phyloP scores from a whole-genome alignment of 169 alveolate genomes.

The Plasmodium gaboni region DNA sequence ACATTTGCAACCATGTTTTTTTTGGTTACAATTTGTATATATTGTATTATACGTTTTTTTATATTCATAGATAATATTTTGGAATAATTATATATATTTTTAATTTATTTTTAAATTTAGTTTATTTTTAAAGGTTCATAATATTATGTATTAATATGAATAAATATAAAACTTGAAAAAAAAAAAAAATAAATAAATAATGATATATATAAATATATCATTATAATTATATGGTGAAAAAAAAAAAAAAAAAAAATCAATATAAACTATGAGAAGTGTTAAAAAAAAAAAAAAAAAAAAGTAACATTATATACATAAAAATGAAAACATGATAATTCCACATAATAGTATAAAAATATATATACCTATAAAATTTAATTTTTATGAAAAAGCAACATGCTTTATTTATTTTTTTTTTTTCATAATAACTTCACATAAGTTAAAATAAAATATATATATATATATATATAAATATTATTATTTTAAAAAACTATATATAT shows the following conservation, averaged over 20 bases:
- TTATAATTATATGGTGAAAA: not conserved
- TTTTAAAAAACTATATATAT: not conserved
- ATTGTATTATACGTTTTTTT: no score
- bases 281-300: no score
- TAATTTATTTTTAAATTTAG: no score
- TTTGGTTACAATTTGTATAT: no score
- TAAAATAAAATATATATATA: not conserved
- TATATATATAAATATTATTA: not conserved
- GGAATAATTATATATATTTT: no score
- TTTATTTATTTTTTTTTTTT: not conserved
- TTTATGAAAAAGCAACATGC: slow-evolving; percentile 12
- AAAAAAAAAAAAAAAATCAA: not conserved
- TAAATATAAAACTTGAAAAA: not conserved
- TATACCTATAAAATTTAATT: slow-evolving; percentile 6
- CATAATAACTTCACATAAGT: not conserved
- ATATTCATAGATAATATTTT: no score
- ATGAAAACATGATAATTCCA: not conserved
- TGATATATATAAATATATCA: not conserved
- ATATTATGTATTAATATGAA: not conserved
- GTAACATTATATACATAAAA: not conserved
- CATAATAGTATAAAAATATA: not conserved
- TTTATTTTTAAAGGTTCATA: not conserved
- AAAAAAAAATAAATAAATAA: not conserved
- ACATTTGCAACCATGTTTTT: no score
- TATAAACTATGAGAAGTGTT: no score